Conservation (phyloP, 345 rosid genomes). For the Euphorbia peplus region DNA sequence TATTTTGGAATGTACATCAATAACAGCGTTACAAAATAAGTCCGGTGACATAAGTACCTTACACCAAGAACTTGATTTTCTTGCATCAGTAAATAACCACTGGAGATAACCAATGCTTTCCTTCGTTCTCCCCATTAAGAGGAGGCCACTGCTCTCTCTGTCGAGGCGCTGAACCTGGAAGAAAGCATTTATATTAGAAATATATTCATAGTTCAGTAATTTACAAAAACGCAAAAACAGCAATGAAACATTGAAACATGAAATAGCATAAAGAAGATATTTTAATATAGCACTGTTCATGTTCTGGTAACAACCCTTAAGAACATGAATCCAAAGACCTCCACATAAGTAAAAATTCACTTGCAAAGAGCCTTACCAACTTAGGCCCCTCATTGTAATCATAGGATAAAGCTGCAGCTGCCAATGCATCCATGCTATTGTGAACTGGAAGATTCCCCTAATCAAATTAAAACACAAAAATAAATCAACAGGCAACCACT, state of each 20-base stretch:
- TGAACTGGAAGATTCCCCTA: conserved; percentile 85
- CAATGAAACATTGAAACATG: background rate
- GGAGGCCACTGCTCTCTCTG: conserved; percentile 85
- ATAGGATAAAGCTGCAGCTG: conserved; percentile 87
- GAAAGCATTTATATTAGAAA: conserved; percentile 10
- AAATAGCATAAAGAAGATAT: too few relatives aligned
- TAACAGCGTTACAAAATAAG: background rate
- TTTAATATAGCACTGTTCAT: background rate
- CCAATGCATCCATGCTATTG: conserved; percentile 94
- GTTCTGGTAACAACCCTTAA: too few relatives aligned
- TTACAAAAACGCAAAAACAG: background rate
- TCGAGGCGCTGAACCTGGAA: conserved; percentile 89
- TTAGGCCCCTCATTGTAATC: conserved; percentile 81
- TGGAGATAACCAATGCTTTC: conserved; percentile 68
- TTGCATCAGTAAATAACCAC: conserved; percentile 57
- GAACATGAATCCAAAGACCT: background rate
- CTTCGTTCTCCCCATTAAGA: conserved; percentile 74
- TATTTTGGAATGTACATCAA: background rate
- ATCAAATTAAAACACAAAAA: conserved; percentile 2
- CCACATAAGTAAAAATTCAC: background rate
- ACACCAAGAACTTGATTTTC: conserved; percentile 44
- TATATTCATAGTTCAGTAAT: background rate
- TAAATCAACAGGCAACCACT: conserved; percentile 6
- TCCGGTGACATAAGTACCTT: conserved; percentile 41
- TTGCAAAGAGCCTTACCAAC: conserved; percentile 48